These are phyloP conservation scores for Phaeoacremonium minimum DNA, from an alignment of 2,329 filamentous ascomycete genomes.

Conservation along the genomic window DNA sequence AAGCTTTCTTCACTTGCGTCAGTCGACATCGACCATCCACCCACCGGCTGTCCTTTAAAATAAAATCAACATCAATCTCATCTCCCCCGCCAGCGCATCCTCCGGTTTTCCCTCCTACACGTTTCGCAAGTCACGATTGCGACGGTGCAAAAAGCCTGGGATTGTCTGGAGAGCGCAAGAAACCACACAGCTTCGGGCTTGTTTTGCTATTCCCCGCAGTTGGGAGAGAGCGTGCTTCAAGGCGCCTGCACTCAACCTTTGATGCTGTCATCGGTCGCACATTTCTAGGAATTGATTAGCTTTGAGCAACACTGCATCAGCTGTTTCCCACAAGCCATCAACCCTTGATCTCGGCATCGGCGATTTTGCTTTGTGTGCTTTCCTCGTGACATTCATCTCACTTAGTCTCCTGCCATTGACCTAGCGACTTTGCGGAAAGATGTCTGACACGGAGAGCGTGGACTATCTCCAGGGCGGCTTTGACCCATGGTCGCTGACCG, in stretches of 20 bases:
- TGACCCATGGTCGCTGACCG: slow-evolving; percentile 76
- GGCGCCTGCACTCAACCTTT: too few species aligned
- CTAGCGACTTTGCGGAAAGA: too few species aligned
- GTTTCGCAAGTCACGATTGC: neutral
- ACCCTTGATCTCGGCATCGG: neutral
- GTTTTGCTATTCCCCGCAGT: too few species aligned
- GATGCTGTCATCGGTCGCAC: neutral
- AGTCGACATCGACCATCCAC: neutral
- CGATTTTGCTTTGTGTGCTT: neutral
- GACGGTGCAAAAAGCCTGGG: too few species aligned
- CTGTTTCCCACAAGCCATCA: neutral
- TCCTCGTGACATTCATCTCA: neutral
- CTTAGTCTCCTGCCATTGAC: neutral
- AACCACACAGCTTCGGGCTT: too few species aligned
- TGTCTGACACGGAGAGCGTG: slow-evolving; percentile 62
- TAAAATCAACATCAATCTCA: too few species aligned
- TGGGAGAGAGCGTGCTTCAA: too few species aligned
- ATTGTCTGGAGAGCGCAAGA: too few species aligned
- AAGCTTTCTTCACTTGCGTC: neutral
- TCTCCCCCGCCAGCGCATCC: too few species aligned
- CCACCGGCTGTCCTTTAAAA: neutral
- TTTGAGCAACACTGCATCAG: neutral
- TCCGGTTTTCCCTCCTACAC: neutral
- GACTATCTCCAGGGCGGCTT: slow-evolving; percentile 87
- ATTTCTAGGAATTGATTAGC: neutral